These are phyloP conservation scores for Rubroboletus satanas DNA, from an alignment of 768 basidiomycete genomes.

Conservation along the genomic window DNA sequence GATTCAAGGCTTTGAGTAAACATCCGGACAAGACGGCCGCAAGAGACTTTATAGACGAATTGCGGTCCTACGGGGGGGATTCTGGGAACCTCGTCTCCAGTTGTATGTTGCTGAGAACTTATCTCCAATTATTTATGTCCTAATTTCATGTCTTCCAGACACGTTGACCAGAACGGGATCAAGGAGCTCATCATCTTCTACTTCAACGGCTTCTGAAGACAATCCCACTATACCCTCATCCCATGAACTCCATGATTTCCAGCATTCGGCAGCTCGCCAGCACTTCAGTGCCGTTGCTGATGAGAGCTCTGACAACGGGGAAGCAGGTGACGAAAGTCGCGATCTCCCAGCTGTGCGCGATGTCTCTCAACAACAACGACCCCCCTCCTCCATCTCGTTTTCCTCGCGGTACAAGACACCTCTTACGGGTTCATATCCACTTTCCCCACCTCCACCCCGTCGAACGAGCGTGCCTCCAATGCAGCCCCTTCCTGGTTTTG, in stretches of 20 bases:
- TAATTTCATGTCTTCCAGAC: slow-evolving; percentile 18
- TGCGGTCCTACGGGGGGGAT: slow-evolving; percentile 73
- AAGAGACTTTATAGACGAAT: slow-evolving; percentile 67
- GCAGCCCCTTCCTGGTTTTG: slow-evolving; percentile 71
- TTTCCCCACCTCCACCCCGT: slow-evolving; percentile 50
- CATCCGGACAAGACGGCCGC: slow-evolving; percentile 83
- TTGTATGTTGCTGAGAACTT: slow-evolving; percentile 39
- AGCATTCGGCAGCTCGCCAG: slow-evolving; percentile 8
- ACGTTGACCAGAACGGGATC: slow-evolving; percentile 43
- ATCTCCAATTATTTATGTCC: background rate
- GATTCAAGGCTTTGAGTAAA: slow-evolving; percentile 62
- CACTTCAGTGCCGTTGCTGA: slow-evolving; percentile 22
- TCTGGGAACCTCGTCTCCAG: slow-evolving; percentile 61
- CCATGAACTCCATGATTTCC: slow-evolving; percentile 14
- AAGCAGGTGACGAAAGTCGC: slow-evolving; percentile 45
- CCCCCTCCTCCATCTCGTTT: slow-evolving; percentile 59
- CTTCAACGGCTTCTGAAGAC: slow-evolving; percentile 53
- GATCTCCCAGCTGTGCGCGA: slow-evolving; percentile 42
- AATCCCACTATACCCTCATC: slow-evolving; percentile 19
- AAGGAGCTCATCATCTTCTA: slow-evolving; percentile 59
- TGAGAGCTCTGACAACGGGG: slow-evolving; percentile 44
- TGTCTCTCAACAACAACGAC: slow-evolving; percentile 43
- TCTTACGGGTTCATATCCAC: slow-evolving; percentile 54
- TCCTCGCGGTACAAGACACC: slow-evolving; percentile 83
- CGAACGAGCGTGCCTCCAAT: slow-evolving; percentile 48